phyloP scores from a whole-genome alignment of 768 basidiomycete species.

The Suillus hirtellus region DNA sequence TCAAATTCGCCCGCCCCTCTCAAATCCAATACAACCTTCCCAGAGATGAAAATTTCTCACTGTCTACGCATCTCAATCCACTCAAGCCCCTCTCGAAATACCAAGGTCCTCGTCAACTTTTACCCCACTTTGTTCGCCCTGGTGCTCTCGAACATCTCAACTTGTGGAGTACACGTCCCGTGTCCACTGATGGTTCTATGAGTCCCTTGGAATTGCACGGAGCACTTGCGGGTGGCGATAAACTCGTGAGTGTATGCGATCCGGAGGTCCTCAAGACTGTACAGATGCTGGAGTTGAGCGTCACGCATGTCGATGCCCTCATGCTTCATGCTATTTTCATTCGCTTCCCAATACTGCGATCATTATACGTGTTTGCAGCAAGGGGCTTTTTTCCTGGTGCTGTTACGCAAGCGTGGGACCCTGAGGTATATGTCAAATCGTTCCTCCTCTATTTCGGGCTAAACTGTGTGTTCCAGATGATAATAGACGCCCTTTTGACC shows the following conservation, averaged over 20 bases:
- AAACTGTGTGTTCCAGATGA: conserved; percentile 1
- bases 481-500: conserved; percentile 3
- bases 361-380: conserved; percentile 5
- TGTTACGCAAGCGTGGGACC: background rate
- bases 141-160: conserved; percentile 4
- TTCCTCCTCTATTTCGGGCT: background rate
- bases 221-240: conserved; percentile 3
- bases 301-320: conserved; percentile 7
- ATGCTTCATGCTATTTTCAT: conserved; percentile 5
- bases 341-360: conserved; percentile 8
- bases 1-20: conserved; percentile 7
- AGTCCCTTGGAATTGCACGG: background rate
- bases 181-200: background rate
- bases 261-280: conserved; percentile 7
- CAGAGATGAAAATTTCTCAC: background rate
- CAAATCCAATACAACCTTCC: background rate
- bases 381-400: background rate
- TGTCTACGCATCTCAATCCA: background rate
- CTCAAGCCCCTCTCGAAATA: conserved; percentile 7
- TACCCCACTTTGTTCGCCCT: conserved; percentile 9
- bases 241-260: background rate
- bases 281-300: conserved; percentile 1
- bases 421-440: conserved; percentile 7
- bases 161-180: conserved; percentile 4
- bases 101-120: conserved; percentile 12